phyloP scores from a whole-genome alignment of 257 asterid genomes.

The Nicotiana tomentosiformis region DNA sequence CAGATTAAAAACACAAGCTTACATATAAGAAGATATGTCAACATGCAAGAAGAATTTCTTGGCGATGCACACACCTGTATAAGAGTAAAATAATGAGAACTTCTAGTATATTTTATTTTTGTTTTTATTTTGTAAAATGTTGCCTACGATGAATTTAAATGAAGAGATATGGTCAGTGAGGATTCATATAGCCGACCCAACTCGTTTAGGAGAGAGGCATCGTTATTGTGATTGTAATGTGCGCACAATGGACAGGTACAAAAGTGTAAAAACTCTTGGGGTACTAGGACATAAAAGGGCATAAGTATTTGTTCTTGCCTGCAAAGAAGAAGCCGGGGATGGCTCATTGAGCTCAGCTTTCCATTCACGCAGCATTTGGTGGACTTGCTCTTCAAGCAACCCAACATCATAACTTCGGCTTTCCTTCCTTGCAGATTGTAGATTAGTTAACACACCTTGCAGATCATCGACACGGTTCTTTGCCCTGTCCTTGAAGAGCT shows the following conservation, averaged over 20 bases:
- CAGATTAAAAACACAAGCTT: background rate
- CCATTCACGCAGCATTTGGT: slow-evolving; percentile 98
- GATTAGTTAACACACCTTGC: slow-evolving; percentile 80
- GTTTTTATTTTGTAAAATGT: too few relatives aligned
- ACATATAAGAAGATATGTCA: background rate
- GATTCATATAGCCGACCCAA: too few relatives aligned
- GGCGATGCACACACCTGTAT: background rate
- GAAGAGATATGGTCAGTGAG: too few relatives aligned
- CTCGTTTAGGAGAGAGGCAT: too few relatives aligned
- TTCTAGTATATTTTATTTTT: too few relatives aligned
- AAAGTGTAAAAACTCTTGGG: background rate
- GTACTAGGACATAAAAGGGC: background rate
- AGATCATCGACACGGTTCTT: slow-evolving; percentile 96
- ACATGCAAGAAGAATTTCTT: background rate
- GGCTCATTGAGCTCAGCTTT: slow-evolving; percentile 87
- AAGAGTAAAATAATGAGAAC: too few relatives aligned
- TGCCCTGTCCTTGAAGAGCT: slow-evolving; percentile 88
- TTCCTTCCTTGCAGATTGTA: slow-evolving; percentile 88
- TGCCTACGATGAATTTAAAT: too few relatives aligned
- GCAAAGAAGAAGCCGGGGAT: slow-evolving; percentile 91
- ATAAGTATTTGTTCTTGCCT: slow-evolving; percentile 33
- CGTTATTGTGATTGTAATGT: too few relatives aligned
- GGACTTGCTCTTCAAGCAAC: slow-evolving; percentile 93
- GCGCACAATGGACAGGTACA: background rate
- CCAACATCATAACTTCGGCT: slow-evolving; percentile 72